These are phyloP conservation scores for Caloboletus inedulis DNA, from an alignment of 1,284 basidiomycete species.

Conservation along the genomic window DNA sequence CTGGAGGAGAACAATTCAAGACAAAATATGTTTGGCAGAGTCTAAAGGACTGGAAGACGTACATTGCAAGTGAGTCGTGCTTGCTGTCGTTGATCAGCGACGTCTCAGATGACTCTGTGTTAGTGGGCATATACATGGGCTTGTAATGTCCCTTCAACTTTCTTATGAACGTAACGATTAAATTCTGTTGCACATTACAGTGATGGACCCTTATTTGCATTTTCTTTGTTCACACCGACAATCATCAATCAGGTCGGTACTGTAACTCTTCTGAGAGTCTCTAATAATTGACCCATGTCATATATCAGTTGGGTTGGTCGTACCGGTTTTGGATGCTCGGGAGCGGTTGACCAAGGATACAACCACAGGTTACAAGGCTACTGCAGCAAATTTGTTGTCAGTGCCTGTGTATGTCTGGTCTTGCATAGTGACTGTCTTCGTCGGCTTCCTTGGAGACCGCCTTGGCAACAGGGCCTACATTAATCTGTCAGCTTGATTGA, in stretches of 20 bases:
- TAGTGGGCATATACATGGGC: conserved; percentile 49
- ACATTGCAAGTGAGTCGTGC: conserved; percentile 39
- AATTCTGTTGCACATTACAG: conserved; percentile 22
- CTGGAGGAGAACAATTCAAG: conserved; percentile 48
- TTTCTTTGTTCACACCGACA: conserved; percentile 54
- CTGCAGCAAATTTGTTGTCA: conserved; percentile 51
- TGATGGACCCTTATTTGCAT: conserved; percentile 52
- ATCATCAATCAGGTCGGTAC: conserved; percentile 45
- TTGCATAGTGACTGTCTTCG: conserved; percentile 46
- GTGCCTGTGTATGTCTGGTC: conserved; percentile 51
- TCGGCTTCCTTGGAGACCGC: conserved; percentile 50
- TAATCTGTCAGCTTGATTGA: conserved; percentile 40
- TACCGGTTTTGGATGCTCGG: neutral
- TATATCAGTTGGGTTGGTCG: conserved; percentile 21
- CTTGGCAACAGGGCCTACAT: conserved; percentile 44
- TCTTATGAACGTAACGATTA: neutral
- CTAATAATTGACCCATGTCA: neutral
- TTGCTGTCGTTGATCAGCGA: neutral
- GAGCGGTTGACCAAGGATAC: neutral
- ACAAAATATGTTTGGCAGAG: conserved; percentile 46
- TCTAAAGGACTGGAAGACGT: conserved; percentile 53
- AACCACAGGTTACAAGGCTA: conserved; percentile 44
- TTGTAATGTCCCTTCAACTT: conserved; percentile 31
- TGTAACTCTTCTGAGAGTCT: neutral
- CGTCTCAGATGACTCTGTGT: neutral